Percentiles rank a stretch among this genome's conserved stretches.
These are phyloP conservation scores for Pseudogymnoascus pannorum DNA, from an alignment of 2,329 filamentous ascomycete genomes.

Conservation along the genomic window DNA sequence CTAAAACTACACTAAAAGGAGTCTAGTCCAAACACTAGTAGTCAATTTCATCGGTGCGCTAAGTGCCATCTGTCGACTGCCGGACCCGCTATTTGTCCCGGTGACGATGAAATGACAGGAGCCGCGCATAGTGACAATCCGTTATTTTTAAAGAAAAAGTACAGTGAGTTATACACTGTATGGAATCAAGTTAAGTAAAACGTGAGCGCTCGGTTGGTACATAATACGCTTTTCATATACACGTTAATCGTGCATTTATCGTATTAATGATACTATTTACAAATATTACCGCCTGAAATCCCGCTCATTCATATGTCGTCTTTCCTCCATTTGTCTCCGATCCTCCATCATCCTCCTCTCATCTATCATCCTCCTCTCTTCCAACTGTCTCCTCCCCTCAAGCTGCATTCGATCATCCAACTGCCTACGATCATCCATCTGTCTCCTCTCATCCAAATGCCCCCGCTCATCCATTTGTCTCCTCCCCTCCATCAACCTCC, in stretches of 20 bases:
- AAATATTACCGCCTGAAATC: slow-evolving; percentile 8
- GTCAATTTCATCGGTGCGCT: too few relatives aligned
- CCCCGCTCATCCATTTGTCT: not conserved
- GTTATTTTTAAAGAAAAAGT: not conserved
- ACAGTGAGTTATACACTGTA: not conserved
- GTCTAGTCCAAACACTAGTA: too few relatives aligned
- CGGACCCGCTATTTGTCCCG: too few relatives aligned
- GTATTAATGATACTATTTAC: slow-evolving; percentile 7
- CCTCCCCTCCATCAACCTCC: not conserved
- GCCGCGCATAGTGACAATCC: too few relatives aligned
- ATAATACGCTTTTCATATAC: slow-evolving; percentile 1
- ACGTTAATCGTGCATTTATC: slow-evolving; percentile 1
- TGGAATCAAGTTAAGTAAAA: not conserved
- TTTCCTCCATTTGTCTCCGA: not conserved
- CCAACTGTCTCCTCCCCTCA: not conserved
- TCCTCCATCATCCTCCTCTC: slow-evolving; percentile 7
- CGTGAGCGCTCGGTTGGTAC: too few relatives aligned
- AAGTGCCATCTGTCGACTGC: too few relatives aligned
- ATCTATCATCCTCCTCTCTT: not conserved
- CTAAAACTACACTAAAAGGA: too few relatives aligned
- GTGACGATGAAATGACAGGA: too few relatives aligned
- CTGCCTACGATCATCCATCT: not conserved
- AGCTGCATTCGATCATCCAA: not conserved
- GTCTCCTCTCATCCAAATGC: not conserved
- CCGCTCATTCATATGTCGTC: not conserved